A percentile compares a stretch with the other conserved stretches of the same genome.
Evolutionary conservation across 2,329 filamentous ascomycete genomes (phyloP).

Genomic region (Colletotrichum shisoi): DNA sequence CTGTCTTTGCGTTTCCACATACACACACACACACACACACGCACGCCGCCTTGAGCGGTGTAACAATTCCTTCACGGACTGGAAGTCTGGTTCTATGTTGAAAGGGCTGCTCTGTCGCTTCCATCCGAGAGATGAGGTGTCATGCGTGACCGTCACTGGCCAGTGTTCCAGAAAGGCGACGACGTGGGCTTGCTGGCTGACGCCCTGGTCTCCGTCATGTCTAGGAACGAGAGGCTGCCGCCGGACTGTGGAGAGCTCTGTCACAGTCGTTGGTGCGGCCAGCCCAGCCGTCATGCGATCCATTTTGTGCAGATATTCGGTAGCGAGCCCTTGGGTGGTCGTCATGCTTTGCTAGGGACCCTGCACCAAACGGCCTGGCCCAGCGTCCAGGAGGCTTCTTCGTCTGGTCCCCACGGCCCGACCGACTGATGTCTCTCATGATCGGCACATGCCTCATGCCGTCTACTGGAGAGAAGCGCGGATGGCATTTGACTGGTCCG

Average conservation of each 20-base stretch:
- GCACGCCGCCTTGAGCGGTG: not conserved
- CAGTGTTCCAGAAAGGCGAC: conserved; percentile 10
- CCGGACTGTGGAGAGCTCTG: conserved; percentile 1
- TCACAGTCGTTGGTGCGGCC: conserved; percentile 24
- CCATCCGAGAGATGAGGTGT: conserved; percentile 1
- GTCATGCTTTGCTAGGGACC: conserved; percentile 14
- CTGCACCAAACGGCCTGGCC: not conserved
- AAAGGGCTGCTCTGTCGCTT: not conserved
- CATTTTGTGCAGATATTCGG: not conserved
- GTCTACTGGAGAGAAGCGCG: not conserved
- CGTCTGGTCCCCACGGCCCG: not conserved
- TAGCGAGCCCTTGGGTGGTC: conserved; percentile 23
- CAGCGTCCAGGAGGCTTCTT: not conserved
- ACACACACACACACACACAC: too few relatives aligned
- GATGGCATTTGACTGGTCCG: not conserved
- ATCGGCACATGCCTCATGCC: not conserved
- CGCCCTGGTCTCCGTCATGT: not conserved
- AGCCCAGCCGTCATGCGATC: not conserved
- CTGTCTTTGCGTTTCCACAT: not conserved
- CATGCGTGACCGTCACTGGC: not conserved
- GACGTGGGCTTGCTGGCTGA: not conserved
- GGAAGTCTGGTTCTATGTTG: conserved; percentile 3
- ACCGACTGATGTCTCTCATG: conserved; percentile 2
- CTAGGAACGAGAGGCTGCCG: not conserved
- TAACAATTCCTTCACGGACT: not conserved